Conservation (phyloP, 2,329 filamentous ascomycete genomes). For the Trichophyton benhamiae region DNA sequence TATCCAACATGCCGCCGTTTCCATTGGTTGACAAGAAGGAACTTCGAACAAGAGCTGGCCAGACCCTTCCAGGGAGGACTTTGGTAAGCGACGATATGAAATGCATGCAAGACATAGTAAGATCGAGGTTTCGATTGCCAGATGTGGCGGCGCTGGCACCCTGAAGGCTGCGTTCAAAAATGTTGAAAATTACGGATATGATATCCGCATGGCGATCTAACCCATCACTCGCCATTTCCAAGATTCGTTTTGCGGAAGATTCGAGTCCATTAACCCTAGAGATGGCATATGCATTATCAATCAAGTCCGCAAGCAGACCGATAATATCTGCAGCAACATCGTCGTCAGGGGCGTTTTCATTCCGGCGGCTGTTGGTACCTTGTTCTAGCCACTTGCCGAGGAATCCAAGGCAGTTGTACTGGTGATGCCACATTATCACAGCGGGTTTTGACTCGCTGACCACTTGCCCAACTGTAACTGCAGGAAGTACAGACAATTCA, state of each 20-base stretch:
- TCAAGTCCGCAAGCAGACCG: conserved; percentile 57
- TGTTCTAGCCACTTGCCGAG: conserved; percentile 55
- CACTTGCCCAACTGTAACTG: conserved; percentile 42
- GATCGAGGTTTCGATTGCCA: conserved; percentile 49
- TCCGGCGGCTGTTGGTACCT: conserved; percentile 37
- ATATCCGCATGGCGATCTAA: conserved; percentile 50
- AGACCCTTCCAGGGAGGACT: conserved; percentile 68
- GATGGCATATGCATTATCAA: conserved; percentile 36
- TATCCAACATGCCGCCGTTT: conserved; percentile 61
- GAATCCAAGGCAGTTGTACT: conserved; percentile 68
- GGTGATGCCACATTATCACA: conserved; percentile 60
- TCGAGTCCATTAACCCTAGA: conserved; percentile 25
- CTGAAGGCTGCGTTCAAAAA: conserved; percentile 58
- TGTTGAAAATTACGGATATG: conserved; percentile 67
- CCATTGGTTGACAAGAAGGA: conserved; percentile 66
- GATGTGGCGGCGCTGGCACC: conserved; percentile 46
- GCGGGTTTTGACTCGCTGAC: conserved; percentile 65
- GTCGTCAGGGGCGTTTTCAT: conserved; percentile 41
- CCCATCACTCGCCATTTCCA: conserved; percentile 40
- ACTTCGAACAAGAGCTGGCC: conserved; percentile 78
- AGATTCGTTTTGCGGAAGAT: conserved; percentile 29
- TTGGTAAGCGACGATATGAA: conserved; percentile 64
- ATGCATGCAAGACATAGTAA: conserved; percentile 63
- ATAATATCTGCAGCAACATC: conserved; percentile 63
- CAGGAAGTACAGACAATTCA: conserved; percentile 27